These are phyloP conservation scores for Ulota crispa DNA, from an alignment of 225 moss, liverwort and hornwort genomes.

Conservation along the genomic window DNA sequence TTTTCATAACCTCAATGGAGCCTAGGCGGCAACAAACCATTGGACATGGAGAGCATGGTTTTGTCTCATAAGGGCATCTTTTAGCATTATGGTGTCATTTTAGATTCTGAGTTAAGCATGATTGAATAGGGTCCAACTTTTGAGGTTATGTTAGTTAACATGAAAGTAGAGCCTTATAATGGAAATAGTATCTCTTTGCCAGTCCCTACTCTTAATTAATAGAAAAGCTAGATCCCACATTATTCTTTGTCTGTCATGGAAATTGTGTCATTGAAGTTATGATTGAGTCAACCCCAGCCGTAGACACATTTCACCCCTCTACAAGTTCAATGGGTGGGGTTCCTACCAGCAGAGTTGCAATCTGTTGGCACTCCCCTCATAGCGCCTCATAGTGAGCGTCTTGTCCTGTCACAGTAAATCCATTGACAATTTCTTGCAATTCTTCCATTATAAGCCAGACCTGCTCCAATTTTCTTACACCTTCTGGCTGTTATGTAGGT, in stretches of 20 bases:
- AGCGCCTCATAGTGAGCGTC: too few relatives aligned
- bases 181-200: neutral
- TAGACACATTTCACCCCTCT: too few relatives aligned
- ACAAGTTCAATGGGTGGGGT: too few relatives aligned
- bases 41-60: neutral
- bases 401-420: neutral
- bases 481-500: conserved; percentile 21
- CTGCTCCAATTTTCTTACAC: conserved; percentile 17
- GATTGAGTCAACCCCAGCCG: too few relatives aligned
- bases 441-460: too few relatives aligned
- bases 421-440: neutral
- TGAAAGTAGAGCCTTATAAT: neutral
- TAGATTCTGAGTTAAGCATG: neutral
- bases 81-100: neutral
- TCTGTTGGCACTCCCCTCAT: too few relatives aligned
- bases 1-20: neutral
- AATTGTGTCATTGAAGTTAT: too few relatives aligned
- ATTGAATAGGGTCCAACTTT: neutral
- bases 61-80: neutral
- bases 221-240: too few relatives aligned
- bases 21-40: neutral
- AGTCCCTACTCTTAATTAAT: neutral
- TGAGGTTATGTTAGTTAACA: neutral
- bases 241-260: too few relatives aligned
- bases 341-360: too few relatives aligned